phyloP scores from a whole-genome alignment of 108 stramenopile species.

The Bacterosira constricta region DNA sequence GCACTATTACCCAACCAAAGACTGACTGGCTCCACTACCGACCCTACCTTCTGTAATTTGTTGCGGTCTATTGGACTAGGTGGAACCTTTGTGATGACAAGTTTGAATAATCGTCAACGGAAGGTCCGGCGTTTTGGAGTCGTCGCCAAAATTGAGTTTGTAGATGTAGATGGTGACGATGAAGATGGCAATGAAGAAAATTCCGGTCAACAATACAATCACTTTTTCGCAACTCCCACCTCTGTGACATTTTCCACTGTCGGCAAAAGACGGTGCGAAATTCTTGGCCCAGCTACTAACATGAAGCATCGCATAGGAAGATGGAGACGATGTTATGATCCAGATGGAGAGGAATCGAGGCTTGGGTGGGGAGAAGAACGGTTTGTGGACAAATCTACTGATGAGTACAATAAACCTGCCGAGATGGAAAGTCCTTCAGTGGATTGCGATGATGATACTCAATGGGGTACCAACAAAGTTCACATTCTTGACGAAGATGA shows the following conservation, averaged over 20 bases:
- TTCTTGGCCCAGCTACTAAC: slow-evolving; percentile 11
- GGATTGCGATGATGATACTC: background rate
- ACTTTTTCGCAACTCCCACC: slow-evolving; percentile 36
- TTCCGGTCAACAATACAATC: background rate
- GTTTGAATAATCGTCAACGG: slow-evolving; percentile 45
- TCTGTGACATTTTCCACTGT: slow-evolving; percentile 62
- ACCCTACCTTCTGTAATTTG: slow-evolving; percentile 61
- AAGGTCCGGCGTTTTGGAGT: slow-evolving; percentile 57
- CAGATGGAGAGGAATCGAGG: slow-evolving; percentile 65
- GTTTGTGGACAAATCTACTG: slow-evolving; percentile 45
- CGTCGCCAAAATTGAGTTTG: slow-evolving; percentile 48
- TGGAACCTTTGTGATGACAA: slow-evolving; percentile 65
- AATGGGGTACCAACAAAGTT: slow-evolving; percentile 19
- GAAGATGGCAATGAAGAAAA: slow-evolving; percentile 1
- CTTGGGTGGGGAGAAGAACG: slow-evolving; percentile 70
- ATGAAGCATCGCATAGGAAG: slow-evolving; percentile 61
- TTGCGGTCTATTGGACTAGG: slow-evolving; percentile 54
- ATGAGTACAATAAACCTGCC: background rate
- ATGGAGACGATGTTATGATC: slow-evolving; percentile 69
- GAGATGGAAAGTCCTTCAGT: background rate
- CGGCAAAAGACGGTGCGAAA: slow-evolving; percentile 36
- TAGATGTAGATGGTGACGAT: slow-evolving; percentile 43
- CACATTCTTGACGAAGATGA: slow-evolving; percentile 17
- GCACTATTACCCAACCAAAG: slow-evolving; percentile 58
- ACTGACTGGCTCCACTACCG: slow-evolving; percentile 57